These are phyloP conservation scores for Colletotrichum paranaense DNA, from an alignment of 2,329 filamentous ascomycete genomes.

Conservation along the genomic window DNA sequence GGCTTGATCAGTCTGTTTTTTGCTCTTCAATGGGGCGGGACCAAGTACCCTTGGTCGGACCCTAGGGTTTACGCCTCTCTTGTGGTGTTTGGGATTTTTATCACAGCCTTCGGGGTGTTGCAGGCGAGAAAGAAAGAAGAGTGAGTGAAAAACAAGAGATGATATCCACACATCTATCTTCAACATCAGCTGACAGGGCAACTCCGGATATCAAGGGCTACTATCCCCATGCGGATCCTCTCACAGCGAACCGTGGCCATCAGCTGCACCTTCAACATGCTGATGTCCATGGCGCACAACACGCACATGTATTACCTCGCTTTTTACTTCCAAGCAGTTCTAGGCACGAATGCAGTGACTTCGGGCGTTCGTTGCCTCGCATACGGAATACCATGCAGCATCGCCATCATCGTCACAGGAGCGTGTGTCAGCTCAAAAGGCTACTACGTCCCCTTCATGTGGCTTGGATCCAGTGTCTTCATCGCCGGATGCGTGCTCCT, in stretches of 20 bases:
- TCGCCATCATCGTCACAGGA: not conserved
- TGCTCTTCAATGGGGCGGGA: conserved; percentile 2
- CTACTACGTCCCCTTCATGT: not conserved
- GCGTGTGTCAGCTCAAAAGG: not conserved
- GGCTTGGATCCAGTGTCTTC: not conserved
- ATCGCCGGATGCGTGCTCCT: not conserved
- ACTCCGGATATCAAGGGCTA: not conserved
- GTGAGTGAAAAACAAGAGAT: not conserved
- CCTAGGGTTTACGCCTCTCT: not conserved
- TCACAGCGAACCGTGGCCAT: conserved; percentile 3
- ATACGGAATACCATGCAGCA: not conserved
- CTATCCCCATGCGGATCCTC: not conserved
- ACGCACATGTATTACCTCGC: not conserved
- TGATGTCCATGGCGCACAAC: not conserved
- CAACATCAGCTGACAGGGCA: not conserved
- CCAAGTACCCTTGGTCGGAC: not conserved
- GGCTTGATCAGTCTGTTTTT: not conserved
- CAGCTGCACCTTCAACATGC: not conserved
- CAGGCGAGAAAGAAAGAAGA: not conserved
- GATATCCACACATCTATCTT: not conserved
- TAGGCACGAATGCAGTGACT: not conserved
- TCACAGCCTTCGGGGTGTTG: not conserved
- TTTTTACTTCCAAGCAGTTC: not conserved
- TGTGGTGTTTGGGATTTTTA: not conserved
- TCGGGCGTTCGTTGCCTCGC: not conserved